Evolutionary conservation across 228 moss, liverwort and hornwort species (phyloP).

Genomic region (Sphagnum fallax): DNA sequence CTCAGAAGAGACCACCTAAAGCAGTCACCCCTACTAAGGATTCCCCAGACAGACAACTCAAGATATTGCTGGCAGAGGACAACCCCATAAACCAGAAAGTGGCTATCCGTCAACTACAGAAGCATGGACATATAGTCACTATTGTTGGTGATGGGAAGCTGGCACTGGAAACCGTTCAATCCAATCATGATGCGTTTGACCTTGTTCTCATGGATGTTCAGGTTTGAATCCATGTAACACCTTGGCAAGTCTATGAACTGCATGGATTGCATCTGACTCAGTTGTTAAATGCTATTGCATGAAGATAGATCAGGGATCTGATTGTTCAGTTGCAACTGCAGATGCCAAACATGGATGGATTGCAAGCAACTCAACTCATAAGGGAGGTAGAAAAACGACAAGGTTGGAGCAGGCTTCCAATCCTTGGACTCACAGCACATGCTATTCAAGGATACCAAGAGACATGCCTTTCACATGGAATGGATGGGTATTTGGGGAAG

Average conservation of each 20-base stretch:
- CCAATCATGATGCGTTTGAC: slow-evolving; percentile 33
- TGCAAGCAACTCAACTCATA: slow-evolving; percentile 42
- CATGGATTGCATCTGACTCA: not conserved
- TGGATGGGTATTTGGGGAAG: slow-evolving; percentile 65
- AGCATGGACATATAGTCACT: slow-evolving; percentile 40
- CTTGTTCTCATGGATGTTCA: slow-evolving; percentile 62
- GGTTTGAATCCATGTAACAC: slow-evolving; percentile 9
- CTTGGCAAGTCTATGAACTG: not conserved
- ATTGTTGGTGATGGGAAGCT: slow-evolving; percentile 51
- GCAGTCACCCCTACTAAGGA: not conserved
- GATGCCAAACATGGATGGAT: slow-evolving; percentile 68
- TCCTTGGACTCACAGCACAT: slow-evolving; percentile 56
- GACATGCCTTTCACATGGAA: slow-evolving; percentile 42
- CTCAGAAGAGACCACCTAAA: not conserved
- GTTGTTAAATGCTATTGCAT: not conserved
- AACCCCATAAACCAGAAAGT: slow-evolving; percentile 56
- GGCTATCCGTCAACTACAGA: slow-evolving; percentile 41
- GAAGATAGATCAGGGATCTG: not conserved
- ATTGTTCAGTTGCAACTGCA: slow-evolving; percentile 6
- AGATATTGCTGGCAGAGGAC: slow-evolving; percentile 48
- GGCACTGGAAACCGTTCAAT: slow-evolving; percentile 33
- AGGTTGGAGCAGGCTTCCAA: slow-evolving; percentile 31
- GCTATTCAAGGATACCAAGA: slow-evolving; percentile 52
- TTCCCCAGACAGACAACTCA: not conserved
- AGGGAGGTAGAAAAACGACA: slow-evolving; percentile 25